Conservation (phyloP, 2,329 filamentous ascomycete genomes). For the Exutisphaerella laricina region DNA sequence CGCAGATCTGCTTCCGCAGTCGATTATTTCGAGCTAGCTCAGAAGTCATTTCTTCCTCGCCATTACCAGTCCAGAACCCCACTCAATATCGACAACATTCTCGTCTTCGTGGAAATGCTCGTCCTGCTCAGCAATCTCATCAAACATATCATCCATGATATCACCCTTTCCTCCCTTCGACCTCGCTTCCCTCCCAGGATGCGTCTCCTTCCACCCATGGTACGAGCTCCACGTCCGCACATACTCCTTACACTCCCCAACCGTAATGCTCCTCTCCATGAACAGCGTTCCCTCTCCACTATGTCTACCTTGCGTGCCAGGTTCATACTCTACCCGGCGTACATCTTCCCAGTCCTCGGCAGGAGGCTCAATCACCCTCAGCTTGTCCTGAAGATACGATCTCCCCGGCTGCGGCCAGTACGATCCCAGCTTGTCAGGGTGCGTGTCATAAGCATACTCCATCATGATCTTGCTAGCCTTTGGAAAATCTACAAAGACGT, state of each 20-base stretch:
- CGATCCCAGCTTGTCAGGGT: constrained; percentile 47
- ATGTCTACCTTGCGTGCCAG: constrained; percentile 40
- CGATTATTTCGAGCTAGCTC: too few species aligned
- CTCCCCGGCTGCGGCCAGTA: constrained; percentile 61
- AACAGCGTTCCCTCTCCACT: constrained; percentile 43
- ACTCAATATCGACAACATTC: constrained; percentile 52
- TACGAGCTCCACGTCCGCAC: constrained; percentile 56
- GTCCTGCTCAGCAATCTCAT: constrained; percentile 51
- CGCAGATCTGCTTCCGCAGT: background rate
- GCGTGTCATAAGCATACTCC: constrained; percentile 49
- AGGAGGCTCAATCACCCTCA: constrained; percentile 50
- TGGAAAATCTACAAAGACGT: constrained; percentile 51
- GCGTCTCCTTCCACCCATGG: constrained; percentile 53
- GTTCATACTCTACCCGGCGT: constrained; percentile 53
- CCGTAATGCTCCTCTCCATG: constrained; percentile 49
- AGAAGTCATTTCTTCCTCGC: constrained; percentile 43
- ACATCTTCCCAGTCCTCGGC: constrained; percentile 49
- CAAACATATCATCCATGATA: constrained; percentile 58
- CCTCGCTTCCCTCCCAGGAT: constrained; percentile 47
- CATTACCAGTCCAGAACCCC: constrained; percentile 57
- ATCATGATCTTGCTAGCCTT: constrained; percentile 50
- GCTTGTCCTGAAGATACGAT: constrained; percentile 48
- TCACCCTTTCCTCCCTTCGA: constrained; percentile 55
- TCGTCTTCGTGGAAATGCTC: constrained; percentile 46
- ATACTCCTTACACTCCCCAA: constrained; percentile 58